Percentiles rank a stretch among this genome's conserved stretches.
Evolutionary conservation across 164 flowering plant species (phyloP).

Genomic region (Dillenia suffruticosa): DNA sequence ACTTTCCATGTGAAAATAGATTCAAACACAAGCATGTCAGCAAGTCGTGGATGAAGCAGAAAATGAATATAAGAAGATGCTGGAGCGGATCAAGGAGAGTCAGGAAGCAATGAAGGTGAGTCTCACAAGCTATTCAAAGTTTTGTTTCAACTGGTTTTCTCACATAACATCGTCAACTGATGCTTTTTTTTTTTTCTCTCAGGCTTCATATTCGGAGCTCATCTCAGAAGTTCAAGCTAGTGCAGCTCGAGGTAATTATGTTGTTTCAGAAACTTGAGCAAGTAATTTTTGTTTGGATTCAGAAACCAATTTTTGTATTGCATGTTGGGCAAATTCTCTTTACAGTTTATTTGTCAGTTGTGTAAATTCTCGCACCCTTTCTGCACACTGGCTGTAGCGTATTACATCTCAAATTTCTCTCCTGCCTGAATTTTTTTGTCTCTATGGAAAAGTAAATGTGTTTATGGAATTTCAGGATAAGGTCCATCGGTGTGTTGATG

Average conservation of each 20-base stretch:
- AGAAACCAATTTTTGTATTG: neutral
- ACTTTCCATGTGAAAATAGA: conserved; percentile 25
- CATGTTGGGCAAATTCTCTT: too few relatives aligned
- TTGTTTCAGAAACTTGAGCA: neutral
- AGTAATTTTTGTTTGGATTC: neutral
- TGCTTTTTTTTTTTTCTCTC: conserved; percentile 3
- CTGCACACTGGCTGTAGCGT: too few relatives aligned
- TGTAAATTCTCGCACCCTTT: too few relatives aligned
- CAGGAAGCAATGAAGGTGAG: conserved; percentile 50
- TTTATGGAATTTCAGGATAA: too few relatives aligned
- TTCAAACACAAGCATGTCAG: conserved; percentile 59
- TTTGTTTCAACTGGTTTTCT: neutral
- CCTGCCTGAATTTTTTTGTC: too few relatives aligned
- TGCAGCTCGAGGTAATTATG: conserved; percentile 51
- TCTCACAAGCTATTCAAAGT: neutral
- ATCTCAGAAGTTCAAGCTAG: conserved; percentile 54
- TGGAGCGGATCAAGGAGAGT: conserved; percentile 48
- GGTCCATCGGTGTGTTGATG: too few relatives aligned
- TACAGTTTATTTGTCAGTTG: too few relatives aligned
- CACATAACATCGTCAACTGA: neutral
- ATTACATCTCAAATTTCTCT: too few relatives aligned
- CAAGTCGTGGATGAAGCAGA: conserved; percentile 60
- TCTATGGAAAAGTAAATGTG: too few relatives aligned
- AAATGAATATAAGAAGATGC: conserved; percentile 62
- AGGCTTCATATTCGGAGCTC: conserved; percentile 67